Evolutionary conservation across 176 grass and related monocot species (phyloP).

Genomic region (Thinopyrum elongatum): DNA sequence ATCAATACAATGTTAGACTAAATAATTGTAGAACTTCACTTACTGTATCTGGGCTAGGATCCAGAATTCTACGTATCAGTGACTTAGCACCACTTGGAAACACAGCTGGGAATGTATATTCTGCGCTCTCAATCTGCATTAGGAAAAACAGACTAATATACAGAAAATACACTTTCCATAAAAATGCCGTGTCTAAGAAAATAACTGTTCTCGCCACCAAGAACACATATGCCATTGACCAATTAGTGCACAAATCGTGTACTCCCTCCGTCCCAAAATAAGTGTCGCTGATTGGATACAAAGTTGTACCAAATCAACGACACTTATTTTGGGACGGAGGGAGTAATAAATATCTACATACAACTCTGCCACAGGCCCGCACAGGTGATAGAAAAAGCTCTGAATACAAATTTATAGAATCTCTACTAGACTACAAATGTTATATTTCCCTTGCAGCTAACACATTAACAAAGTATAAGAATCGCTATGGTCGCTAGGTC

Average conservation of each 20-base stretch:
- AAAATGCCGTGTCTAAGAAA: background rate
- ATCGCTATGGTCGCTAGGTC: background rate
- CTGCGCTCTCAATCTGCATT: constrained; percentile 74
- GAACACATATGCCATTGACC: constrained; percentile 6
- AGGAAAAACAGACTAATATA: constrained; percentile 10
- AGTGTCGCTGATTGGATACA: no score
- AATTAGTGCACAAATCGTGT: background rate
- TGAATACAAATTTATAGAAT: constrained; percentile 1
- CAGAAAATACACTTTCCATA: constrained; percentile 1
- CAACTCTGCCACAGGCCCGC: background rate
- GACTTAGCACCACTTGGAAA: constrained; percentile 76
- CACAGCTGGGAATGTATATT: constrained; percentile 84
- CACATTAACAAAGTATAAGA: constrained; percentile 8
- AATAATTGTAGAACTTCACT: constrained; percentile 42
- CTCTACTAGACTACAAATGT: background rate
- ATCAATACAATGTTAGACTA: constrained; percentile 17
- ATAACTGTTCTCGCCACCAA: background rate
- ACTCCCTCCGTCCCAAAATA: no score
- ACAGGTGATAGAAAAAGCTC: background rate
- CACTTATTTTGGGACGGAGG: no score
- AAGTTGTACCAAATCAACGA: no score
- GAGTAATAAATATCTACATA: background rate
- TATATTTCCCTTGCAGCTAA: constrained; percentile 11
- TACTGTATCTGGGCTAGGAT: constrained; percentile 91
- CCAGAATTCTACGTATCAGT: constrained; percentile 82